These are phyloP conservation scores for Prunus dulcis DNA, from an alignment of 306 rosid genomes.

Conservation along the genomic window DNA sequence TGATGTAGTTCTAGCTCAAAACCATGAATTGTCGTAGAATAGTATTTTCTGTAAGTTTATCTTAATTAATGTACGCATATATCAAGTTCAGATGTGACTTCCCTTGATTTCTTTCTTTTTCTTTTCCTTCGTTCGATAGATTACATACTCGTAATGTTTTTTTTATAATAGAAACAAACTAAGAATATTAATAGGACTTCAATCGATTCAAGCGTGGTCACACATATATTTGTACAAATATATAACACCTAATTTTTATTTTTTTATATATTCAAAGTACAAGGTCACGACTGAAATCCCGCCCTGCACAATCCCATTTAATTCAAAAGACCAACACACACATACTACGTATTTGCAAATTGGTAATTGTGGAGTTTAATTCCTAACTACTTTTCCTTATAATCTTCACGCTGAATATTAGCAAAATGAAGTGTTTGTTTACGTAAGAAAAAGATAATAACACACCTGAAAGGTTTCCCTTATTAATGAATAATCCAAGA, in stretches of 20 bases:
- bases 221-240: not conserved
- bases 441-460: not conserved
- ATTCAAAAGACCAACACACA: not conserved
- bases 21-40: too few relatives aligned
- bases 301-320: not conserved
- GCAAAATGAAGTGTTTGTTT: not conserved
- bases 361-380: not conserved
- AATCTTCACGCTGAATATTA: not conserved
- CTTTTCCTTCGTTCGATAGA: too few relatives aligned
- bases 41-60: too few relatives aligned
- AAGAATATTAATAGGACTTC: not conserved
- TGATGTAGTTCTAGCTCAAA: too few relatives aligned
- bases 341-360: not conserved
- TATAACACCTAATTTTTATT: not conserved
- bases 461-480: constrained; percentile 87
- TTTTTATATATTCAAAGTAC: not conserved
- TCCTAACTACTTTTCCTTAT: not conserved
- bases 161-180: not conserved
- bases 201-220: not conserved
- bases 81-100: too few relatives aligned
- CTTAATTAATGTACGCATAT: too few relatives aligned
- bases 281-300: not conserved
- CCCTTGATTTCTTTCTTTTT: not conserved
- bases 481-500: constrained; percentile 49
- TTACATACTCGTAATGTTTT: too few relatives aligned